Percentiles rank a stretch among this genome's conserved stretches.
These are phyloP conservation scores for Citrus reticulata DNA, from an alignment of 345 rosid species.

Conservation along the genomic window DNA sequence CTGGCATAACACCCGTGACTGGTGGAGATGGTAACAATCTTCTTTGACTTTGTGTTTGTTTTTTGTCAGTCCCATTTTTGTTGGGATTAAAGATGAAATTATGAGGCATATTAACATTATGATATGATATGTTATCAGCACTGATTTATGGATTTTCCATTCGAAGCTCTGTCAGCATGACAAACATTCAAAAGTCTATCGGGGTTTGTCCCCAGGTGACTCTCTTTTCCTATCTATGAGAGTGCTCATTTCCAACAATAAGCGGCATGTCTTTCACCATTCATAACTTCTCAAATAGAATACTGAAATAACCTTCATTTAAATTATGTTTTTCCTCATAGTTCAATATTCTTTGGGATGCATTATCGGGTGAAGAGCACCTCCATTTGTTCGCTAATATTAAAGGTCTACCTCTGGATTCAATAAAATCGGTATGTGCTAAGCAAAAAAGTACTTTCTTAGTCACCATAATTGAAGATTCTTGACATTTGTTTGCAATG, in stretches of 20 bases:
- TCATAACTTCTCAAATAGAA: conserved; percentile 9
- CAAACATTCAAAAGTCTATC: conserved; percentile 65
- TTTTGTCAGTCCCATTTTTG: background rate
- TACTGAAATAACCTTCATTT: conserved; percentile 11
- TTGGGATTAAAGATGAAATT: background rate
- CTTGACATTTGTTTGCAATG: background rate
- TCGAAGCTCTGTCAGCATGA: conserved; percentile 79
- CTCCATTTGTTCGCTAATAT: conserved; percentile 78
- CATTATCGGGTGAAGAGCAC: conserved; percentile 81
- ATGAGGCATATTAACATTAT: background rate
- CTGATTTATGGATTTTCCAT: conserved; percentile 70
- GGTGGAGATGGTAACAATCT: conserved; percentile 69
- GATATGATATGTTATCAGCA: conserved; percentile 40
- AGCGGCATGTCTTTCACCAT: background rate
- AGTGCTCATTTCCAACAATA: background rate
- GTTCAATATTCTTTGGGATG: conserved; percentile 96
- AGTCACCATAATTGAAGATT: conserved; percentile 1
- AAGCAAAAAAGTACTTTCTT: background rate
- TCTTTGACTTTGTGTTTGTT: background rate
- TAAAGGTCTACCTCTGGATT: conserved; percentile 66
- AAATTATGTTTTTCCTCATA: conserved; percentile 16
- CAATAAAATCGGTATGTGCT: conserved; percentile 54
- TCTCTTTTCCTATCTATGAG: background rate
- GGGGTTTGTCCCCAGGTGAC: conserved; percentile 97
- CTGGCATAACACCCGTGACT: conserved; percentile 80